Conservation (phyloP, 805 yeast genomes). For the Yarrowia deformans region DNA sequence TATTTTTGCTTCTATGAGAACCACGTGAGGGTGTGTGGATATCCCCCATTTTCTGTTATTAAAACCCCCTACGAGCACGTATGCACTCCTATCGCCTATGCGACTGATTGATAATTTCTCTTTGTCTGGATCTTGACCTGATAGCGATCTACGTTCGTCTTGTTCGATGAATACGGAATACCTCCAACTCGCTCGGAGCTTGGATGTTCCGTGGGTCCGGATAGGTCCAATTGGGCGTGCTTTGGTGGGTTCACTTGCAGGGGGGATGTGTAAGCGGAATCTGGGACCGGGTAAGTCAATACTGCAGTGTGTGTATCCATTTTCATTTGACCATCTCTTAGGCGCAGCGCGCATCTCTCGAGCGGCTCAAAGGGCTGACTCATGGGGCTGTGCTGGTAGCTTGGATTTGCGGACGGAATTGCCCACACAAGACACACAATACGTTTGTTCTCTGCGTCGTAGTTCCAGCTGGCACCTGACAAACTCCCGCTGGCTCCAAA, state of each 20-base stretch:
- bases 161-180: too few relatives aligned
- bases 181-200: background rate
- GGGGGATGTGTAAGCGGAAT: background rate
- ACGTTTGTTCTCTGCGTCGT: background rate
- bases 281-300: background rate
- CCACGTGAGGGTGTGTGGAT: too few relatives aligned
- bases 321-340: too few relatives aligned
- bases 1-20: too few relatives aligned
- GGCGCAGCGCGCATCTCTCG: background rate
- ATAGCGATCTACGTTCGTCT: too few relatives aligned
- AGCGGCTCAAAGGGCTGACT: background rate
- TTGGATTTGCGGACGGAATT: background rate
- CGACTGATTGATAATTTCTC: too few relatives aligned
- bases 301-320: too few relatives aligned
- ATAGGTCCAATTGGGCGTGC: background rate
- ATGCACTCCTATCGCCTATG: too few relatives aligned
- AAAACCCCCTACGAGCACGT: too few relatives aligned
- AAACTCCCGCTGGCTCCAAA: background rate
- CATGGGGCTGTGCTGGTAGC: conserved; percentile 8
- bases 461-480: background rate
- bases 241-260: background rate
- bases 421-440: background rate
- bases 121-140: too few relatives aligned
- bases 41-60: too few relatives aligned
- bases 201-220: background rate